Evolutionary conservation across 371 early-diverging fungal genomes (phyloP), one percentile per base, ranked within the genome.

Genomic region (Saksenaea oblongispora): DNA sequence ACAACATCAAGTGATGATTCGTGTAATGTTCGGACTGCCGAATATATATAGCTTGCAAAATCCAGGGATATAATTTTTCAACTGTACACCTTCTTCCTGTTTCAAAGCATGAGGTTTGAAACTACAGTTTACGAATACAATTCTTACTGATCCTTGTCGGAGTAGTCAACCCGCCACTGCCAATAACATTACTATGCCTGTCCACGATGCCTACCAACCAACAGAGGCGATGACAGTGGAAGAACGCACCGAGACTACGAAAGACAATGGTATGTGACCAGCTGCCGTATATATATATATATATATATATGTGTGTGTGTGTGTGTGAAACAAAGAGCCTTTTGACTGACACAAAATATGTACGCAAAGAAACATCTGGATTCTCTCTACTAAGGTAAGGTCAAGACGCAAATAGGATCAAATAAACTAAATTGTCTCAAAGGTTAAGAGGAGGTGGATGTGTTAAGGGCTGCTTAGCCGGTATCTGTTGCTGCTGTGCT

Each of bases 401-500:
- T 41, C 15, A 3, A 14, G 14, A 5, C 5, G 1, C 3, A 14
- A 41, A 17, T 7, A 31, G 4, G 31, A 31, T 31, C 31, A 17
- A 41, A 14, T 14, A 41, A 17, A 14, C 42, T 41, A 17, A n/a
- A n/a, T 14, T 5, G 17, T 37, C 7, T 3, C 18, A 42, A 34
- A 70, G 74, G 56, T 59, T 74, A 26, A 63, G 71, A 41, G 74
- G 74, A 59, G 74, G 74, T 65, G 74, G 74, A 24, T 74, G 74
- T 54, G 66, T 74, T 47, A 74, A 74, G 63, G 74, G 69, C 58
- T 74, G 74, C 54, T 65, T 74, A 51, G 71, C 65, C 22, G 51
- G 71, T 31, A 70, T 74, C 57, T 74, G 74, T 62, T 74, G 65
- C 71, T 74, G 74, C 61, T 72, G 72, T 58, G 68, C 68, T 47